phyloP scores from a whole-genome alignment of 2,329 filamentous ascomycete species.

The Nothophoma quercina region DNA sequence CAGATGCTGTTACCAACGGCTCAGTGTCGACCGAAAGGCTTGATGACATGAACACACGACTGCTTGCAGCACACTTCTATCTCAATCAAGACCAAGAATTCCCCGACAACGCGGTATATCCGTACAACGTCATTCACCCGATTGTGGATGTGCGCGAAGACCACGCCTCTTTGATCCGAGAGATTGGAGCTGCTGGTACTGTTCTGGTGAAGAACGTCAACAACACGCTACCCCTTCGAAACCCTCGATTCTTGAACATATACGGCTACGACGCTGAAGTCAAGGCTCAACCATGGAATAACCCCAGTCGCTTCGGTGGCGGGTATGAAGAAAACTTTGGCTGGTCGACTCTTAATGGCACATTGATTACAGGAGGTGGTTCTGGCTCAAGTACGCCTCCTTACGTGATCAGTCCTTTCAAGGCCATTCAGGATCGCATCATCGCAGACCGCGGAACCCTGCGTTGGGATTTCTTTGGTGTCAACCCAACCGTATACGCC shows the following conservation, averaged over 20 bases:
- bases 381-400: slow-evolving; percentile 50
- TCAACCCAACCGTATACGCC: slow-evolving; percentile 40
- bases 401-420: slow-evolving; percentile 52
- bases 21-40: slow-evolving; percentile 33
- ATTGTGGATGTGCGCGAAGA: slow-evolving; percentile 59
- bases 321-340: slow-evolving; percentile 51
- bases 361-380: slow-evolving; percentile 52
- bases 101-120: slow-evolving; percentile 33
- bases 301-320: slow-evolving; percentile 47
- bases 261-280: slow-evolving; percentile 52
- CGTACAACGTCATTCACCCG: slow-evolving; percentile 34
- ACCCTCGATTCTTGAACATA: slow-evolving; percentile 49
- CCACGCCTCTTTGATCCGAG: slow-evolving; percentile 50
- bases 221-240: slow-evolving; percentile 45
- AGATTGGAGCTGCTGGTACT: slow-evolving; percentile 51
- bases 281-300: slow-evolving; percentile 48
- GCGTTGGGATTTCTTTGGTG: slow-evolving; percentile 45
- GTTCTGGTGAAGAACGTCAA: slow-evolving; percentile 60
- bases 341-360: slow-evolving; percentile 49
- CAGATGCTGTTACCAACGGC: slow-evolving; percentile 40
- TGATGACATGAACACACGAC: slow-evolving; percentile 42
- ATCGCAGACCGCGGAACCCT: slow-evolving; percentile 41
- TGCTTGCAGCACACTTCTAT: slow-evolving; percentile 38
- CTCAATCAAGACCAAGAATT: slow-evolving; percentile 52
- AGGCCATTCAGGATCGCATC: slow-evolving; percentile 47